Percentiles rank a stretch among this genome's conserved stretches.
Evolutionary conservation across 192 early-diverging fungal species (phyloP).

Genomic region (Coemansia sp.): DNA sequence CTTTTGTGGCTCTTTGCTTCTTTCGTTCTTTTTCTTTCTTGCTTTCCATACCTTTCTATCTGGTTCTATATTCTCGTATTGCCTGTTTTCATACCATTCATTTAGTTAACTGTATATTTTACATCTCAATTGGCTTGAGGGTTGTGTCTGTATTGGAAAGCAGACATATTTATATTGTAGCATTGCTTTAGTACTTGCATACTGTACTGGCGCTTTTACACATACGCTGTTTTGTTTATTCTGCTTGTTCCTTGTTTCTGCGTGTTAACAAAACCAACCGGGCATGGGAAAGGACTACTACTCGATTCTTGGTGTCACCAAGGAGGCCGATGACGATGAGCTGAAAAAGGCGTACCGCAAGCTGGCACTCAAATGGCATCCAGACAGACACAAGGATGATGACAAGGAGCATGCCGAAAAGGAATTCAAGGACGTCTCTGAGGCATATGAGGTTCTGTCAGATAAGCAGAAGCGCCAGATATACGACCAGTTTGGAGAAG

Average conservation of each 20-base stretch:
- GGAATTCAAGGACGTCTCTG: slow-evolving; percentile 97
- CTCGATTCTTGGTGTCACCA: slow-evolving; percentile 78
- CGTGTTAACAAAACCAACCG: neutral
- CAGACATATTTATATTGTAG: neutral
- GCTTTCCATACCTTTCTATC: slow-evolving; percentile 4
- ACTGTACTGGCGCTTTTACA: neutral
- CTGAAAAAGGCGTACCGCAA: slow-evolving; percentile 84
- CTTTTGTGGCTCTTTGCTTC: too few relatives aligned
- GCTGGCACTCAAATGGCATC: slow-evolving; percentile 58
- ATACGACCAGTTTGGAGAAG: slow-evolving; percentile 96
- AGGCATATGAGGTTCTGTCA: slow-evolving; percentile 95
- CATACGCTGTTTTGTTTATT: neutral
- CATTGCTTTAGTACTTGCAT: neutral
- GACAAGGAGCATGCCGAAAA: slow-evolving; percentile 41
- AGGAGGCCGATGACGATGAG: slow-evolving; percentile 73
- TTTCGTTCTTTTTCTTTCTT: too few relatives aligned
- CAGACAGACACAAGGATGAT: slow-evolving; percentile 43
- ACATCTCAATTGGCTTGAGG: neutral
- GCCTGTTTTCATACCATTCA: slow-evolving; percentile 2
- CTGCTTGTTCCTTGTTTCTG: neutral
- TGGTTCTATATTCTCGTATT: slow-evolving; percentile 7
- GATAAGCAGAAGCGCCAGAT: slow-evolving; percentile 86
- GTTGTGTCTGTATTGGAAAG: neutral
- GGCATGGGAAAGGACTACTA: slow-evolving; percentile 92
- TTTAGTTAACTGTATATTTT: neutral